phyloP scores from a whole-genome alignment of 2,329 filamentous ascomycete genomes.

The Colletotrichum magnum region DNA sequence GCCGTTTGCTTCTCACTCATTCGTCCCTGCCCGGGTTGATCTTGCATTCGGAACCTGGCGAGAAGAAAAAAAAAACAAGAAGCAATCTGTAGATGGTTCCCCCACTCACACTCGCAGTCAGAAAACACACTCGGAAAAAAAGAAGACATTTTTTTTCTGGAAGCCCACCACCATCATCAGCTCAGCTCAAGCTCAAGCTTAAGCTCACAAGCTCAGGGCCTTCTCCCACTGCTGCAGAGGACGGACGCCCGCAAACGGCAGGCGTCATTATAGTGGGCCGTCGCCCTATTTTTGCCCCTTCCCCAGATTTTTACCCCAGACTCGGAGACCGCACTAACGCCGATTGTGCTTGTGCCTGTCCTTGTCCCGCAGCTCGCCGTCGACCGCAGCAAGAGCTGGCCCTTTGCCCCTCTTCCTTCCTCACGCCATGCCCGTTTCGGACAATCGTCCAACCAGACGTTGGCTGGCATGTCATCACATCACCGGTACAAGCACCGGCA shows the following conservation, averaged over 20 bases:
- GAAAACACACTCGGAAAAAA: background rate
- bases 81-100: background rate
- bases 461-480: background rate
- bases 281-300: conserved; percentile 19
- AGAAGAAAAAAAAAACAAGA: background rate
- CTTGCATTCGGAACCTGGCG: conserved; percentile 8
- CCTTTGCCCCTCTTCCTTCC: background rate
- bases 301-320: conserved; percentile 42
- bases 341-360: conserved; percentile 15
- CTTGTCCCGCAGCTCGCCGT: background rate
- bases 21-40: background rate
- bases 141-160: no score
- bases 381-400: background rate
- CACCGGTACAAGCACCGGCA: background rate
- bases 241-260: background rate
- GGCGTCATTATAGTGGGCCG: conserved; percentile 5
- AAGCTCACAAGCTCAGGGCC: background rate
- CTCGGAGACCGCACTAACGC: conserved; percentile 37
- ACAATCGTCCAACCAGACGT: conserved; percentile 24
- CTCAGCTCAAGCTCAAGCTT: background rate
- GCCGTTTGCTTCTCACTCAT: no score
- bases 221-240: background rate
- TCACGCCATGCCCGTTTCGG: conserved; percentile 34
- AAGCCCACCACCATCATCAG: background rate
- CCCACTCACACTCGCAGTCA: background rate